Evolutionary conservation across 176 grass and related monocot species (phyloP).

Genomic region (Rhynchospora pubera): DNA sequence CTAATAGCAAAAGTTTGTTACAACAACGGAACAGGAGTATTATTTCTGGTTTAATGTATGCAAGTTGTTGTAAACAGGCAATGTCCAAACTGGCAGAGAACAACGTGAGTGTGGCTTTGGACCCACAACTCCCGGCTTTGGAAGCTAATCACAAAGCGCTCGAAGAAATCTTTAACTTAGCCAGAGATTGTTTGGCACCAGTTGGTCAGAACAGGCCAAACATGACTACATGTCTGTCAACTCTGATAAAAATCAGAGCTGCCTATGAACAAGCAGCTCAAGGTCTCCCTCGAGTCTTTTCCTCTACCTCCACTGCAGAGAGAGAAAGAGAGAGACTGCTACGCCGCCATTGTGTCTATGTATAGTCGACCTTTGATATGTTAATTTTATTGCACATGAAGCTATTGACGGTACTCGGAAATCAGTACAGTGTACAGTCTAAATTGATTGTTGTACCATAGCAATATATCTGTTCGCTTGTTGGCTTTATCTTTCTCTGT

Average conservation of each 20-base stretch:
- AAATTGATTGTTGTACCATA: neutral
- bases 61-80: neutral
- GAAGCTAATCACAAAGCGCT: neutral
- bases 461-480: neutral
- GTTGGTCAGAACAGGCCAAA: neutral
- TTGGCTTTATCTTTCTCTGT: neutral
- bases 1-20: no score
- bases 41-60: neutral
- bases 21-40: neutral
- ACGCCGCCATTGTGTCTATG: neutral
- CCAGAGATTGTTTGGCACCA: neutral
- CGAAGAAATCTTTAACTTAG: neutral
- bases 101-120: neutral
- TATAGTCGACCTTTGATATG: neutral
- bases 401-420: neutral
- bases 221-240: neutral
- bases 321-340: neutral
- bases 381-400: neutral
- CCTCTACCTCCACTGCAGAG: neutral
- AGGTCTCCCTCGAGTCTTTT: neutral
- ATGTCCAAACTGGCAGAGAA: neutral
- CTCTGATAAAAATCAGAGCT: neutral
- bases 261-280: neutral
- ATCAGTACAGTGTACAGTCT: neutral
- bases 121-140: neutral